These are phyloP conservation scores for Cornus suecica DNA, from an alignment of 148 eudicot species.

Conservation along the genomic window DNA sequence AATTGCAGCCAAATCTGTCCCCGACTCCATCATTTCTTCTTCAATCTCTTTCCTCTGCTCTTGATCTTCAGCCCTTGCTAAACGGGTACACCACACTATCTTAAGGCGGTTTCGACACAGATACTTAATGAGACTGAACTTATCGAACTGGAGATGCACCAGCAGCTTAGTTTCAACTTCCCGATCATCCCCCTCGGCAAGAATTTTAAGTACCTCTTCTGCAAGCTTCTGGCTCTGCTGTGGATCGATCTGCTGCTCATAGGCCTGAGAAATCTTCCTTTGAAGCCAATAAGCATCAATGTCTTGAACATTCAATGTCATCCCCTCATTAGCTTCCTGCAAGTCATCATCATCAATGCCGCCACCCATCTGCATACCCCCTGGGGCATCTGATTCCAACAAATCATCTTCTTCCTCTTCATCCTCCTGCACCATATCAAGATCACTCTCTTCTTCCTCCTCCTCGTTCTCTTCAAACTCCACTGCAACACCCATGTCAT, in stretches of 20 bases:
- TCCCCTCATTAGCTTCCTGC: constrained; percentile 45
- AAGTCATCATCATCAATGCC: constrained; percentile 62
- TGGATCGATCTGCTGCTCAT: constrained; percentile 57
- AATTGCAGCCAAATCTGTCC: constrained; percentile 49
- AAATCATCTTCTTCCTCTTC: constrained; percentile 65
- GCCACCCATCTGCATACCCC: constrained; percentile 69
- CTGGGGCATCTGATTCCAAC: constrained; percentile 35
- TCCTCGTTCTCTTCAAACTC: constrained; percentile 74
- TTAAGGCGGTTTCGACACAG: constrained; percentile 51
- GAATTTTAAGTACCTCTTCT: constrained; percentile 56
- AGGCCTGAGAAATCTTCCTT: constrained; percentile 64
- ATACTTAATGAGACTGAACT: constrained; percentile 55
- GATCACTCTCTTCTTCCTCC: constrained; percentile 66
- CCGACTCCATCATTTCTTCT: constrained; percentile 52
- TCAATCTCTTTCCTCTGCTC: constrained; percentile 52
- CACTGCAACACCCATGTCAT: constrained; percentile 65
- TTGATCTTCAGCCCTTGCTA: constrained; percentile 65
- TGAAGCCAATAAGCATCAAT: constrained; percentile 76
- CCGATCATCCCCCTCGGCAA: constrained; percentile 61
- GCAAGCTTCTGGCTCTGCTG: constrained; percentile 63
- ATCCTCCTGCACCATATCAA: constrained; percentile 55
- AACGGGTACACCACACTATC: constrained; percentile 69
- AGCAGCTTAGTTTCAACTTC: constrained; percentile 57
- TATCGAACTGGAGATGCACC: constrained; percentile 54
- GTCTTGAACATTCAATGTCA: constrained; percentile 62